Evolutionary conservation across 2,329 filamentous ascomycete species (phyloP), one percentile per base, ranked within the genome.

Genomic region (Zymoseptoria tritici): DNA sequence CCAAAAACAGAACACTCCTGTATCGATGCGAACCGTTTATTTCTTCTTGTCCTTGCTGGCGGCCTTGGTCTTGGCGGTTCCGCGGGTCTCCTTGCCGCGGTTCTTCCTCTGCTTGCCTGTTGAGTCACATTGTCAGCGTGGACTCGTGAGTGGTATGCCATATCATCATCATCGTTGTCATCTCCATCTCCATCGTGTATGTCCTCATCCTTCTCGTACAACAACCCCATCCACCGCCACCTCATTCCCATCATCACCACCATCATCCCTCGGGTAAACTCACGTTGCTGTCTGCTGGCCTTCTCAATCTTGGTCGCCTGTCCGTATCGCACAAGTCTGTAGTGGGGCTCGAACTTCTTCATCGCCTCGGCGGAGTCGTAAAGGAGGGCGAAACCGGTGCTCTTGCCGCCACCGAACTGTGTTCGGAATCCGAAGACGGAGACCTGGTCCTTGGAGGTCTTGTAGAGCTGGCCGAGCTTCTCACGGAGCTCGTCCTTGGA

Each of bases 81-180:
- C 94, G 73, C 94, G 90, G 80, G 97, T 89, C 78, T 93, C 94
- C 91, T 99, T 97, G 82, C 90, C 87, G 80, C 93, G 87, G 90
- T 99, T 99, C 91, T 99, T 99, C 85, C 94, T 90, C 85, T 97
- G 94, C 86, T 99, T 99, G 88, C 93, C 93, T 97, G 81, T 57
- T 20, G 24, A 26, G 29, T 24, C 20, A 29, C 21, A 55, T 42
- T 60, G 60, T 67, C 54, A 67, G 66, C 58, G 56, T 62, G 20
- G 21, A 19, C 19, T 29, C 22, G 20, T 53, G 52, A 19, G 19
- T n/a, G 52, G 29, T 31, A 9, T 53, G 13, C 31, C n/a, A 56
- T 9, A 8, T 9, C 16, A 51, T 52, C 51, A 22, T 49, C 42
- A 19, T 49, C 58, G 21, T 49, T 54, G 54, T 13, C 36, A 49